Evolutionary conservation across 2,329 filamentous ascomycete species (phyloP), one percentile per base, ranked within the genome.

Genomic region (Aspergillus luchuensis): DNA sequence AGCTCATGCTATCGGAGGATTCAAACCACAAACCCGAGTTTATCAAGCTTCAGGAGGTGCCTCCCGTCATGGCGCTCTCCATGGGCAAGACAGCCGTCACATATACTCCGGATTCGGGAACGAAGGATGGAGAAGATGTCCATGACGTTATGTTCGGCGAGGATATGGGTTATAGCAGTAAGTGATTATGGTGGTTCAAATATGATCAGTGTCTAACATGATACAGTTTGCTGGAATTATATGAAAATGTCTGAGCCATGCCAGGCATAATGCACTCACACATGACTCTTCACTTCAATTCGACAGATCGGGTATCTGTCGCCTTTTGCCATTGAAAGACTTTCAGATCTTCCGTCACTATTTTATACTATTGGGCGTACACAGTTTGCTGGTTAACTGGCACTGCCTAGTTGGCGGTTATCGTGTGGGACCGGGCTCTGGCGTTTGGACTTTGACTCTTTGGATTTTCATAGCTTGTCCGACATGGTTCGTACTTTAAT

Each of bases 61-160:
- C 85, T 13, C 82, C 88, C 13, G 85, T 89, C 79, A 92, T 93
- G 63, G 89, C 87, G 0, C 76, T 92, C 3, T 89, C 89, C 0
- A 81, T 92, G 1, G 90, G 90, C 36, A 88, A 87, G 72, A 85
- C 87, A 68, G 89, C 87, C 1, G 80, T 92, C 1, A 83, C 85
- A 1, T 91, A 87, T 67, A 83, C 82, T 48, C 82, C 84, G 0
- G 80, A 80, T 0, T 79, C 77, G 1, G 88, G 88, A 0, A 85
- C 86, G 23, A 53, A 53, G 33, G 41, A 61, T 50, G 66, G 67
- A 0, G 60, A 64, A 48, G 52, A 66, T 17, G 36, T 62, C 6
- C 55, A 59, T n/a, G 53, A 58, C 65, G 74, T 77, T 5, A 89
- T 88, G 70, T 92, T 92, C 72, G 83, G 85, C 17, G 81, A 89